Base-by-base conservation (phyloP, 1,284 basidiomycete genomes). In the Apiotrichum laibachii region DNA sequence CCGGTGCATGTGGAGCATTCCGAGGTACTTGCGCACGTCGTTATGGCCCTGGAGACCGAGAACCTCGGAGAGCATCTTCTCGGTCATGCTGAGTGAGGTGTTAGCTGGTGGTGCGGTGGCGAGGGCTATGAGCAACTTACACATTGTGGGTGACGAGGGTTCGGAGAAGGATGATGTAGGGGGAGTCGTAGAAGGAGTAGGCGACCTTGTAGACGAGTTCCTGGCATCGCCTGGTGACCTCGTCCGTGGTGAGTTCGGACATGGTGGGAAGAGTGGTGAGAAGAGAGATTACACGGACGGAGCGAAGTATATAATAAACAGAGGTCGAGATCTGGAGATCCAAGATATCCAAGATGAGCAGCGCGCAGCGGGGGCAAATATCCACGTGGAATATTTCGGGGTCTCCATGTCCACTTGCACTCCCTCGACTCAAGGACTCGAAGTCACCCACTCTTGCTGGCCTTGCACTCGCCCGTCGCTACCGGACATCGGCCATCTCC, bases 141-240 rank as follows among this genome's bases (percentile, higher is more conserved):
- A 94, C 91, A 67, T 89, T 86, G 79, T 92, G 87, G 66, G 88
- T 86, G 64, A 92, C 86, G 71, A 99, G 86, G 78, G 94, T 89
- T 79, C 98, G 93, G 82, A 98, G 81, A 57, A 97, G 86, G 63
- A 98, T 88, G 66, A 89, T 90, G 76, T 86, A 93, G 70, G 89
- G 89, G 60, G 90, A 84, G 76, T 97, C 92, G 81, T 98, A 99
- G 79, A 99, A 98, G 39, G 90, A 86, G 68, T 95, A 86, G 35
- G 88, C 86, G 71, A 97, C 91, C 80, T 91, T 88, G 77, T 96
- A 92, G 61, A 95, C 89, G 66, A 99, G 86, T 50, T 75, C 67
- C 44, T 73, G 66, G 56, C 71, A 72, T 31, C 66, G 46, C 12
- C 63, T 61, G 15, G 57, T 55, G 49, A 75, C 66, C 57, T 77